phyloP scores from a whole-genome alignment of 257 asterid genomes.

The Ophiorrhiza pumila region DNA sequence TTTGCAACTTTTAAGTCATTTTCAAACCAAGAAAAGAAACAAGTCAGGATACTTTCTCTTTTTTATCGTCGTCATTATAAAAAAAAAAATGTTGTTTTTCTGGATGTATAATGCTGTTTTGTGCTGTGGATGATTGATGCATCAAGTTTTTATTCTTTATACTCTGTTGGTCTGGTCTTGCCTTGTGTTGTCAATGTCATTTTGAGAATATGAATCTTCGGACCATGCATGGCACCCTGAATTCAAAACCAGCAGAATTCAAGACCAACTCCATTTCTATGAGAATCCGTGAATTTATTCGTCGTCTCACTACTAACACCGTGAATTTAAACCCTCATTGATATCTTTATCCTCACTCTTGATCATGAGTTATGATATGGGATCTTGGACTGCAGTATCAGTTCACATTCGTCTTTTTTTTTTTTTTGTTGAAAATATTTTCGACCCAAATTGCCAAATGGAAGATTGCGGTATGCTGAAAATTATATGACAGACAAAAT shows the following conservation, averaged over 20 bases:
- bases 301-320: no score
- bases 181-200: neutral
- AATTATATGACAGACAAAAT: no score
- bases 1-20: neutral
- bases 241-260: no score
- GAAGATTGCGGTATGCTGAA: neutral
- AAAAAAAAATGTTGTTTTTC: no score
- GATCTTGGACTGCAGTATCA: no score
- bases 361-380: no score
- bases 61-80: neutral
- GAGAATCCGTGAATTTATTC: no score
- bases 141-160: neutral
- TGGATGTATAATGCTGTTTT: neutral
- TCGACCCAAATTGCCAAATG: neutral
- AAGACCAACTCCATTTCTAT: slow-evolving; percentile 1
- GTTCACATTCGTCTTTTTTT: neutral
- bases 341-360: no score
- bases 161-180: neutral
- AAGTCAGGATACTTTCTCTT: no score
- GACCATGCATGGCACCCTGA: no score
- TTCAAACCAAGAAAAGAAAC: neutral
- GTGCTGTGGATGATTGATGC: neutral
- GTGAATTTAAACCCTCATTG: no score
- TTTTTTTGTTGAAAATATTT: neutral
- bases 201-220: slow-evolving; percentile 9